Conservation (phyloP, 1,284 basidiomycete species). For the Mrakiaceae sp. region DNA sequence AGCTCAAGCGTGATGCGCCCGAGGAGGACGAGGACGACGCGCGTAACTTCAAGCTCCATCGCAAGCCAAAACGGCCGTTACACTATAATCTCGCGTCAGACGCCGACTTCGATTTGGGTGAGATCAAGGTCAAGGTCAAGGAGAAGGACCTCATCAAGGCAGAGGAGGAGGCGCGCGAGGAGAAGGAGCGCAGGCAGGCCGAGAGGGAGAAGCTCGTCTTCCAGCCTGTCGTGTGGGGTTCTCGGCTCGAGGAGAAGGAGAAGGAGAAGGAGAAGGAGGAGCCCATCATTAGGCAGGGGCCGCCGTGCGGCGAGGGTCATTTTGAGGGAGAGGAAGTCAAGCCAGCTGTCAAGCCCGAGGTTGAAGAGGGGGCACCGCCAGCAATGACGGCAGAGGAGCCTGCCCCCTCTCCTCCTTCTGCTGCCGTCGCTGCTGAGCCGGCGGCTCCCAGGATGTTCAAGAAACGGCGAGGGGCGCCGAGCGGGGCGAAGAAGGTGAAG, state of each 20-base stretch:
- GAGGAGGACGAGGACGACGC: constrained; percentile 25
- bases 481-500: constrained; percentile 15
- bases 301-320: too few species aligned
- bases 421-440: constrained; percentile 11
- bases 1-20: constrained; percentile 12
- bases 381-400: constrained; percentile 1
- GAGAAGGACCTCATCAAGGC: constrained; percentile 22
- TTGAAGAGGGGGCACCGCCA: not conserved
- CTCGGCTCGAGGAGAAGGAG: constrained; percentile 21
- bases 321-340: constrained; percentile 17
- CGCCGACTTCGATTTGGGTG: constrained; percentile 19
- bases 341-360: constrained; percentile 10
- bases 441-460: constrained; percentile 30
- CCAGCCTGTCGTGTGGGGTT: constrained; percentile 17
- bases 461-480: constrained; percentile 33
- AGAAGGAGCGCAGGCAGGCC: constrained; percentile 20
- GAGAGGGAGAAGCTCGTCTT: constrained; percentile 23
- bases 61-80: constrained; percentile 22
- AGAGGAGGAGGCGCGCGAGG: constrained; percentile 3
- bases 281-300: too few species aligned
- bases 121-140: constrained; percentile 26
- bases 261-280: not conserved
- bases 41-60: constrained; percentile 25
- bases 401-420: not conserved
- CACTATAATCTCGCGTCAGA: constrained; percentile 21